phyloP scores from a whole-genome alignment of 352 stramenopile genomes.

The Pythium rishiriense region DNA sequence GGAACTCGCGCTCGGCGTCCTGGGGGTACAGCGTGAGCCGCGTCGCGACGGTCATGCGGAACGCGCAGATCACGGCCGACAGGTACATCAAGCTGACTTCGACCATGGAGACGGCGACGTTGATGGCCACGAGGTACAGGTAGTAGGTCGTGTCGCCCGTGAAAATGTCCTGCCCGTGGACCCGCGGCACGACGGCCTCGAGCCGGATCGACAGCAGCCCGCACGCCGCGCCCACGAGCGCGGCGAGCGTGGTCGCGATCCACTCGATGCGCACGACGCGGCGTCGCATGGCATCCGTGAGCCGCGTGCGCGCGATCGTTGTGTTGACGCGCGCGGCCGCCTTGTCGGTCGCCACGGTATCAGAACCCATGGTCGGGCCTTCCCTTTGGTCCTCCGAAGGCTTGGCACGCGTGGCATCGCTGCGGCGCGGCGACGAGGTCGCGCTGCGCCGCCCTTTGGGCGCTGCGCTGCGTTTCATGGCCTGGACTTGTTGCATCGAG shows the following conservation, averaged over 20 bases:
- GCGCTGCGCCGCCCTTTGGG: background rate
- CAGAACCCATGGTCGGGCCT: background rate
- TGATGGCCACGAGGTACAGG: constrained; percentile 26
- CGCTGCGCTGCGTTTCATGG: constrained; percentile 4
- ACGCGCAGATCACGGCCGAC: constrained; percentile 40
- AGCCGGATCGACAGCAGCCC: constrained; percentile 11
- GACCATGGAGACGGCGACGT: constrained; percentile 47
- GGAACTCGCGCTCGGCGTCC: constrained; percentile 53
- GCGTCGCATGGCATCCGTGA: background rate
- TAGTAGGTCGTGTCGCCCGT: constrained; percentile 1
- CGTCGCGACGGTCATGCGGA: constrained; percentile 43
- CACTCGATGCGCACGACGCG: constrained; percentile 13
- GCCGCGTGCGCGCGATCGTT: constrained; percentile 1
- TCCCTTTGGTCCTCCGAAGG: no score
- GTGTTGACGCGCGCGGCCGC: background rate
- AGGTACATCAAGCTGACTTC: constrained; percentile 48
- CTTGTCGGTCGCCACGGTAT: background rate
- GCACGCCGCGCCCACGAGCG: constrained; percentile 2
- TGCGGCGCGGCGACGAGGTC: background rate
- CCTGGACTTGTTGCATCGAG: constrained; percentile 18
- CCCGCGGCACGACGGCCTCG: constrained; percentile 2
- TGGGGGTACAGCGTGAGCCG: constrained; percentile 45
- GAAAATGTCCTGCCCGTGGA: constrained; percentile 4
- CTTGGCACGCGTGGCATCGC: background rate
- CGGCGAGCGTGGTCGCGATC: constrained; percentile 2